Conservation (phyloP, 2,329 filamentous ascomycete genomes). For the Aspergillus fructus region DNA sequence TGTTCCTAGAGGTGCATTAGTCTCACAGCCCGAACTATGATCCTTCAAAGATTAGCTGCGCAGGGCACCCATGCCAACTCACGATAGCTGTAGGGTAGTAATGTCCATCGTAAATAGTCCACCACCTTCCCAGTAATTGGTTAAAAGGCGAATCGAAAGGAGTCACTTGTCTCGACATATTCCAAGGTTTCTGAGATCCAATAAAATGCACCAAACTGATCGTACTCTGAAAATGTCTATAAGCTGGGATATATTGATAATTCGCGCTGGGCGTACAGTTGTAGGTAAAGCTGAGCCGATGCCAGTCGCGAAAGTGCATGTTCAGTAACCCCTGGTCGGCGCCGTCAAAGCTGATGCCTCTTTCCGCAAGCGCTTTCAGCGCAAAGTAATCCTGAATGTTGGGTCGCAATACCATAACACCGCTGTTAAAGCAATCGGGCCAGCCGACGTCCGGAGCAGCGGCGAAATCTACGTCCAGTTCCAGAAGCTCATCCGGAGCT, state of each 20-base stretch:
- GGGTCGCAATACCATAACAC: conserved; percentile 87
- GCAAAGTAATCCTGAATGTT: conserved; percentile 86
- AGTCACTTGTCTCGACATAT: conserved; percentile 48
- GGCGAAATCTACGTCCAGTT: conserved; percentile 59
- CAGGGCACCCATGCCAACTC: neutral
- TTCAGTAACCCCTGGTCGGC: conserved; percentile 95
- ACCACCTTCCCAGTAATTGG: conserved; percentile 86
- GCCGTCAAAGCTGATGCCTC: conserved; percentile 91
- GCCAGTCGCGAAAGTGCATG: conserved; percentile 84
- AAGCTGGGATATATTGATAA: conserved; percentile 96
- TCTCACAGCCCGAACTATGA: neutral
- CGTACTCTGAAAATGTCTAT: conserved; percentile 84
- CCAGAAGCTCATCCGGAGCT: conserved; percentile 90
- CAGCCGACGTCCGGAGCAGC: conserved; percentile 93
- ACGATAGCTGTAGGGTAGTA: conserved; percentile 53
- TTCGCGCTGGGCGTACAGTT: conserved; percentile 96
- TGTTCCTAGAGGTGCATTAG: conserved; percentile 7
- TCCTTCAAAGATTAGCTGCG: no score
- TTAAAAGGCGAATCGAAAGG: conserved; percentile 58
- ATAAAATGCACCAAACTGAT: conserved; percentile 96
- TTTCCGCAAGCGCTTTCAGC: conserved; percentile 76
- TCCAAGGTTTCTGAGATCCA: conserved; percentile 87
- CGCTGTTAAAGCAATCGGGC: conserved; percentile 98
- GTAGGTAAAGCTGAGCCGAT: conserved; percentile 90
- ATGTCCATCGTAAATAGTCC: conserved; percentile 89